These are phyloP conservation scores for Kalmusia sp. DNA, from an alignment of 2,329 filamentous ascomycete species.

Conservation along the genomic window DNA sequence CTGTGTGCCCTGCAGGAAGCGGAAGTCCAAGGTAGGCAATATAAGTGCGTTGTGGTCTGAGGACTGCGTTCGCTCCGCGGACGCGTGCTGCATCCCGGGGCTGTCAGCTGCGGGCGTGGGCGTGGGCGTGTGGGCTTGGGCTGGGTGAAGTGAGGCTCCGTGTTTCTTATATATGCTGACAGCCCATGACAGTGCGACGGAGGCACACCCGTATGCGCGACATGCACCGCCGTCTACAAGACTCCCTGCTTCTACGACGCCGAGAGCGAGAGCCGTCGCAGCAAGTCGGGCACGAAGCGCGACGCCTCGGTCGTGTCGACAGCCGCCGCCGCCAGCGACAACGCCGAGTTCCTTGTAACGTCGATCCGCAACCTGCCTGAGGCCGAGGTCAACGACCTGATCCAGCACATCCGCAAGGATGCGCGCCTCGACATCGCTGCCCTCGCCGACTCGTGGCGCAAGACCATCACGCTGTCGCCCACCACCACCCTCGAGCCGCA, in stretches of 20 bases:
- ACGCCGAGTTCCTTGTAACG: conserved; percentile 50
- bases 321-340: conserved; percentile 19
- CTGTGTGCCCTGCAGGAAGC: conserved; percentile 58
- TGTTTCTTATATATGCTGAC: conserved; percentile 27
- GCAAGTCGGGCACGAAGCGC: conserved; percentile 44
- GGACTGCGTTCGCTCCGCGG: conserved; percentile 2
- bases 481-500: conserved; percentile 28
- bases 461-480: conserved; percentile 44
- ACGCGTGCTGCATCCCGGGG: conserved; percentile 6
- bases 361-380: conserved; percentile 55
- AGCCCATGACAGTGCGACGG: conserved; percentile 56
- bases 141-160: not conserved
- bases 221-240: conserved; percentile 59
- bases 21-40: conserved; percentile 56
- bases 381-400: conserved; percentile 50
- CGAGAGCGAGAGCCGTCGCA: conserved; percentile 56
- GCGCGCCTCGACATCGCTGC: conserved; percentile 47
- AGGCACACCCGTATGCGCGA: conserved; percentile 56
- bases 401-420: conserved; percentile 53
- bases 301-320: conserved; percentile 27
- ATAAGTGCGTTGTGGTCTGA: no score
- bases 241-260: conserved; percentile 59
- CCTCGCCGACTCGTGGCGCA: conserved; percentile 50
- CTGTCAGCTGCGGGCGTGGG: not conserved
- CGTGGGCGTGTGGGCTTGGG: not conserved